Evolutionary conservation across 2,329 filamentous ascomycete species (phyloP), one percentile per base, ranked within the genome.

Genomic region (Fusarium caatingaense): DNA sequence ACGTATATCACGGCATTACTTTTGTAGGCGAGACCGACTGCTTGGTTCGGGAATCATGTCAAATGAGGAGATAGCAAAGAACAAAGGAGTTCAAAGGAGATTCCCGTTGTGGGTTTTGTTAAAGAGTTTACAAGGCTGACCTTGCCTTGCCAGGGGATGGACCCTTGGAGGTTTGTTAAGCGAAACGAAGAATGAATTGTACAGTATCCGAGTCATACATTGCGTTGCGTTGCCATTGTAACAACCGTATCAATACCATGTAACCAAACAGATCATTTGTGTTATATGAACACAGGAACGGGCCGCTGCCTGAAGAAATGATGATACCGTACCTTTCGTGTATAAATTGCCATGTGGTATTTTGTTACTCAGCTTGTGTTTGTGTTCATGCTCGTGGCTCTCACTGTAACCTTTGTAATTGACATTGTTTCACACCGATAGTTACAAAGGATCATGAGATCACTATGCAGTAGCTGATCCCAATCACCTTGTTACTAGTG

Each of bases 231-330:
- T 30, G 28, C 28, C 28, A 30, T 30, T 30, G 28, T 30, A 30
- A 30, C 28, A 4, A 30, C 28, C 28, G 28, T 30, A 30, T 30
- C 12, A 15, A 30, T n/a, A 20, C 12, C 41, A 34, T 42, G 18
- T 9, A 23, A 27, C 48, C 18, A n/a, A 44, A 21, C 21, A 37
- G 16, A 51, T n/a, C 47, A 21, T 21, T 56, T 25, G 28, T 28
- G 55, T 66, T 66, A 60, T 53, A 65, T 48, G 11, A 15, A 41
- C 23, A 60, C 50, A 50, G 67, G 62, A 53, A 67, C 66, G 57
- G 66, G 53, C 66, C 67, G 67, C 68, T 54, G 49, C 34, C 32
- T 64, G 45, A 30, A 53, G 46, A 62, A 37, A 37, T 46, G 28
- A 46, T 56, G 49, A 51, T 56, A 48, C 41, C 20, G 11, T 40